Conservation (phyloP, 371 early-diverging fungal species). For the Mortierella sp. region DNA sequence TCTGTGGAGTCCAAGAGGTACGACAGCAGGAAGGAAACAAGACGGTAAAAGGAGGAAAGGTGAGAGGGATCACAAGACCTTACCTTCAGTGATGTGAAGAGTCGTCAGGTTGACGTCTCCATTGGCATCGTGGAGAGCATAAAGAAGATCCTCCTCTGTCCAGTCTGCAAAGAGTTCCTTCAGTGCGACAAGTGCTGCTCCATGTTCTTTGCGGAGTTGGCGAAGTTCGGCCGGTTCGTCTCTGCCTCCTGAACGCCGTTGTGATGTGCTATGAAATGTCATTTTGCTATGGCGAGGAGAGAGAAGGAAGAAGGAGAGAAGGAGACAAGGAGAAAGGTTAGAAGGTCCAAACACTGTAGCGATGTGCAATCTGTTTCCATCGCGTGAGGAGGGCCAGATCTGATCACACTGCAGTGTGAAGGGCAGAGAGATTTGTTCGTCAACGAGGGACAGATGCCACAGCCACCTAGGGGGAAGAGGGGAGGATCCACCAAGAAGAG, state of each 20-base stretch:
- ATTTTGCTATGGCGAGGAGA: not conserved
- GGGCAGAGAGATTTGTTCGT: too few species aligned
- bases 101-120: slow-evolving; percentile 88
- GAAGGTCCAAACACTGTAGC: not conserved
- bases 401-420: too few species aligned
- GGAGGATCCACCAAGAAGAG: too few species aligned
- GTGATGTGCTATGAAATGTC: slow-evolving; percentile 43
- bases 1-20: too few species aligned
- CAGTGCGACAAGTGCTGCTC: slow-evolving; percentile 72
- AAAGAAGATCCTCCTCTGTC: slow-evolving; percentile 91
- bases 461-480: too few species aligned
- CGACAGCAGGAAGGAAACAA: too few species aligned
- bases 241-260: slow-evolving; percentile 46
- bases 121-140: slow-evolving; percentile 84
- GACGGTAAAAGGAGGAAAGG: too few species aligned
- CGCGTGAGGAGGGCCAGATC: too few species aligned
- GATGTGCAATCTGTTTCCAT: too few species aligned
- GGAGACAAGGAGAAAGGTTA: not conserved
- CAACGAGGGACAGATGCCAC: too few species aligned
- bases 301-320: not conserved
- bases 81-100: slow-evolving; percentile 90
- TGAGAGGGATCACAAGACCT: slow-evolving; percentile 9
- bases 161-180: slow-evolving; percentile 89
- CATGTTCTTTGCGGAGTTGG: slow-evolving; percentile 74
- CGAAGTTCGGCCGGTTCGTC: slow-evolving; percentile 73